A percentile compares a stretch with the other conserved stretches of the same genome.
Conservation (phyloP, 768 basidiomycete species). For the Ramaria sp. region DNA sequence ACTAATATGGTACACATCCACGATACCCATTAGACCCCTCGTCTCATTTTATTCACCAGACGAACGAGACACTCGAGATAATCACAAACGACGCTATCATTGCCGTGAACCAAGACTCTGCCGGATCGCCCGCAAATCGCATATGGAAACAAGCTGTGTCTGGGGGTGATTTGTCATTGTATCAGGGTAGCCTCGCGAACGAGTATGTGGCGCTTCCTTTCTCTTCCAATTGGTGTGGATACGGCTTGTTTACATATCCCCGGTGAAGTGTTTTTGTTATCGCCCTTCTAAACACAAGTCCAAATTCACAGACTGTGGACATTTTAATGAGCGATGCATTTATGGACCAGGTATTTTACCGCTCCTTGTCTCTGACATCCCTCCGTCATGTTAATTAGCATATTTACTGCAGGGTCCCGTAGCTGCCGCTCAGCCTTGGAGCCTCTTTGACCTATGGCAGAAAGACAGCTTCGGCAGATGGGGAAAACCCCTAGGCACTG, state of each 20-base stretch:
- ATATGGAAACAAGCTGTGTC: slow-evolving; percentile 22
- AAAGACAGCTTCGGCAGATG: slow-evolving; percentile 14
- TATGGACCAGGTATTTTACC: slow-evolving; percentile 20
- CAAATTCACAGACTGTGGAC: slow-evolving; percentile 19
- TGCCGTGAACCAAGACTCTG: slow-evolving; percentile 24
- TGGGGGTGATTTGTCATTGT: slow-evolving; percentile 22
- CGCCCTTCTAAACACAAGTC: slow-evolving; percentile 25
- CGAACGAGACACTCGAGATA: slow-evolving; percentile 25
- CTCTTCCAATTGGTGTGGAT: too few species aligned
- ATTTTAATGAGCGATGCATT: slow-evolving; percentile 24
- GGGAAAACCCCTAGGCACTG: slow-evolving; percentile 18
- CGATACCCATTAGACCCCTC: not conserved
- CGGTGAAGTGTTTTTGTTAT: slow-evolving; percentile 19
- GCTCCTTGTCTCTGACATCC: not conserved
- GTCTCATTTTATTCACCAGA: slow-evolving; percentile 12
- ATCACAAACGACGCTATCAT: slow-evolving; percentile 29
- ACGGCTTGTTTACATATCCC: too few species aligned
- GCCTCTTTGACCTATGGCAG: slow-evolving; percentile 26
- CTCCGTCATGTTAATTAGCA: not conserved
- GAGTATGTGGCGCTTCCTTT: slow-evolving; percentile 15
- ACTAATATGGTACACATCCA: slow-evolving; percentile 22
- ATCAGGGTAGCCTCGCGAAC: slow-evolving; percentile 23
- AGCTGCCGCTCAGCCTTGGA: slow-evolving; percentile 1
- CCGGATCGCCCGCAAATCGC: slow-evolving; percentile 21
- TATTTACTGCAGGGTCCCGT: slow-evolving; percentile 2